A percentile compares a stretch with the other conserved stretches of the same genome.
Conservation (phyloP, 768 basidiomycete genomes). For the Auricularia sp. region DNA sequence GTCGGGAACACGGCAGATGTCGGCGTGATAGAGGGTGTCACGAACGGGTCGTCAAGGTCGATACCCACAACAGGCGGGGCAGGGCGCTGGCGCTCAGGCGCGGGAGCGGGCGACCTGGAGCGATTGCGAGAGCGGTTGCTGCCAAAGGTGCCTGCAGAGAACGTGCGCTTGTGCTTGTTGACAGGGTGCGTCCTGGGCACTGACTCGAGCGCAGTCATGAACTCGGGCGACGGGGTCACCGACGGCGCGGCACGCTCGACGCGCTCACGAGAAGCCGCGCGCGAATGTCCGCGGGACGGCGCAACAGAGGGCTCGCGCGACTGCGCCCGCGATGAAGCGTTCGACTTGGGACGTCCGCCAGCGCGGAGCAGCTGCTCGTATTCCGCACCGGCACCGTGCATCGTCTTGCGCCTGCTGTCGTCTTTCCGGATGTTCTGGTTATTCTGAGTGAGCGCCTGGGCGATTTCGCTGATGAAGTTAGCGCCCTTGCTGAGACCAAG, state of each 20-base stretch:
- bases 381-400: constrained; percentile 1
- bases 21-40: not conserved
- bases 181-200: not conserved
- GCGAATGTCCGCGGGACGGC: not conserved
- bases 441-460: not conserved
- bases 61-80: not conserved
- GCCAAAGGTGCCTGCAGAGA: not conserved
- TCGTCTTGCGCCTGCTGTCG: not conserved
- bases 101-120: not conserved
- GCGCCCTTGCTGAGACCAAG: constrained; percentile 52
- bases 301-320: not conserved
- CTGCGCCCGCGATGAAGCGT: not conserved
- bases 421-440: constrained; percentile 1
- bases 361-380: not conserved
- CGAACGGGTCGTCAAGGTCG: not conserved
- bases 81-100: not conserved
- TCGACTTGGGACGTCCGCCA: not conserved
- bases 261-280: not conserved
- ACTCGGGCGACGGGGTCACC: not conserved
- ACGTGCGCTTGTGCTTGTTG: not conserved
- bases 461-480: not conserved
- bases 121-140: not conserved
- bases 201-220: not conserved
- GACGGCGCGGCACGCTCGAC: not conserved
- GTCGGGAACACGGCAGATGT: not conserved